Base-by-base conservation (phyloP, 495 filamentous ascomycete genomes). In the Daldinia bambusicola region DNA sequence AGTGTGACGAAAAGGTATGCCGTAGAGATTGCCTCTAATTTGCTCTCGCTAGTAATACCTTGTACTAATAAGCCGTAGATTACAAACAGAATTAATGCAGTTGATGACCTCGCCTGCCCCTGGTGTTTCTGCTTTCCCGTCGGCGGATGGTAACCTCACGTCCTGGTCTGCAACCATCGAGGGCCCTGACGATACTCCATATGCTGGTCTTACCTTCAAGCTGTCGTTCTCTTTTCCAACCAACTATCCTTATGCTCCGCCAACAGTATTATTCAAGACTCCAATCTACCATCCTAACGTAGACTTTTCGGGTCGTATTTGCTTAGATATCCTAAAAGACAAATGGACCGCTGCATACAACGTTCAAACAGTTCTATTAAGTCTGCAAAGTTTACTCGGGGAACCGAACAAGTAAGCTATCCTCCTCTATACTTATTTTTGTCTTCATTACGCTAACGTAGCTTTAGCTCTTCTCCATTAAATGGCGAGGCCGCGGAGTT, bases 291-390 rank as follows among this genome's bases (percentile, higher is more conserved):
- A 97, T 73, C 94, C 94, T 26, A 97, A 97, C 71, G 91, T 97
- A 68, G 93, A 96, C 78, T 95, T 95, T 80, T 93, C 93, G 7
- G 93, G 93, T 41, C 88, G 93, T 60, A 97, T 97, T 80, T 97
- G 93, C 79, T 84, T 99, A 65, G 96, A 98, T 80, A 99, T 99
- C 73, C 84, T 99, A 57, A 97, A 97, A 84, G 95, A 98, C 77
- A 97, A 97, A 82, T 98, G 95, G 95, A 97, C 93, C 69, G 83
- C 87, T 12, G 93, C 95, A 13, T 97, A 97, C 86, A 98, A 97
- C 74, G 91, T 95, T 62, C 92, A 95, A 81, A 95, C 90, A 50
- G 92, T 99, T 22, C 82, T 99, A 52, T 81, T 99, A 71, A 97
- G 94, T 69, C 78, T 99, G 80, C 95, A 99, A 82, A 97, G 93